phyloP scores from a whole-genome alignment of 371 early-diverging fungal genomes.

The Apophysomyces variabilis region DNA sequence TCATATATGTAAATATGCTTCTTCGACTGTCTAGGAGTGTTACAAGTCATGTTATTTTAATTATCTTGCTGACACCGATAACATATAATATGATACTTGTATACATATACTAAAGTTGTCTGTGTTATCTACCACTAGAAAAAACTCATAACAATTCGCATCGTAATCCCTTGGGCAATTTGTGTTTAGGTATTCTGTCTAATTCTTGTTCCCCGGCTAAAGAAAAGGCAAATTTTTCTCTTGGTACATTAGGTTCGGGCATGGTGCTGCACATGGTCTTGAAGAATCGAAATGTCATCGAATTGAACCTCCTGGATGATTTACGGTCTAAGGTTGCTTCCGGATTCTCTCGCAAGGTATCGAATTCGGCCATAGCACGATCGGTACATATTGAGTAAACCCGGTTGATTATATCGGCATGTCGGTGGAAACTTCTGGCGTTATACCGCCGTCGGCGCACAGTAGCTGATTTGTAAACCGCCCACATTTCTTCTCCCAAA shows the following conservation, averaged over 20 bases:
- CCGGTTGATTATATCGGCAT: background rate
- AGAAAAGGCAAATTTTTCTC: background rate
- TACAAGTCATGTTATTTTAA: too few relatives aligned
- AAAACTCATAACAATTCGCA: background rate
- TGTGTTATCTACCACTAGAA: background rate
- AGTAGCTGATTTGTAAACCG: background rate
- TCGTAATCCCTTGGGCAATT: background rate
- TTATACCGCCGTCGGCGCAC: background rate
- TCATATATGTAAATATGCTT: too few relatives aligned
- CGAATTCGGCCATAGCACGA: background rate
- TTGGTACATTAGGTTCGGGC: conserved; percentile 6
- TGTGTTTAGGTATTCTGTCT: background rate
- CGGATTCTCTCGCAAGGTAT: background rate
- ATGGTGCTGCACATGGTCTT: background rate
- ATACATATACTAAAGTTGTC: too few relatives aligned
- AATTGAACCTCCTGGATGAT: background rate
- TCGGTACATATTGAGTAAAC: background rate
- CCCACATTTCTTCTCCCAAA: conserved; percentile 4
- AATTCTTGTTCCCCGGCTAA: background rate
- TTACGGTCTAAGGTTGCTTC: background rate
- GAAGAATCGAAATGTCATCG: background rate
- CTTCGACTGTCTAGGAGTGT: too few relatives aligned
- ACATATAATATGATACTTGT: too few relatives aligned
- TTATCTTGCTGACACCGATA: too few relatives aligned
- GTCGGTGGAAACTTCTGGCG: conserved; percentile 4